Evolutionary conservation across 495 filamentous ascomycete genomes (phyloP).

Genomic region (Ascobolus immersus): DNA sequence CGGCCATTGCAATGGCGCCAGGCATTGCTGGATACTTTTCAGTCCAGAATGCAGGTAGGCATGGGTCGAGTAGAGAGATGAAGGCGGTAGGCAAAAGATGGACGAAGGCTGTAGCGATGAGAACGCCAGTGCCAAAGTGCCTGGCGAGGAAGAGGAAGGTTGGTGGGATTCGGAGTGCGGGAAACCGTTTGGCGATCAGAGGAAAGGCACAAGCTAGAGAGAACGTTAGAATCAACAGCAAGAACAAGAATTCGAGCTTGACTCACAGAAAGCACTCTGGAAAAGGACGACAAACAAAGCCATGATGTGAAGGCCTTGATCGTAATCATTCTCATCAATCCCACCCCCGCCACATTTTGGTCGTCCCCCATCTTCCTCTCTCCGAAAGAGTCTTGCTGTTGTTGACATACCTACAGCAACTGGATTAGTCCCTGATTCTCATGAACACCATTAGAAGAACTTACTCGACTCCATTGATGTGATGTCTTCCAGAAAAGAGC

Average conservation of each 20-base stretch:
- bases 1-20: constrained; percentile 51
- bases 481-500: too few relatives aligned
- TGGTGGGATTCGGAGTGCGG: constrained; percentile 17
- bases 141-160: constrained; percentile 45
- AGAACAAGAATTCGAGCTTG: background rate
- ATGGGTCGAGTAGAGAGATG: constrained; percentile 51
- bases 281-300: constrained; percentile 51
- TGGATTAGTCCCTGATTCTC: too few relatives aligned
- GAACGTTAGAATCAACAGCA: constrained; percentile 4
- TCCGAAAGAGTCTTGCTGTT: too few relatives aligned
- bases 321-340: constrained; percentile 11
- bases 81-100: constrained; percentile 67
- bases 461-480: too few relatives aligned
- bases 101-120: constrained; percentile 70
- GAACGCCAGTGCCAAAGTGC: constrained; percentile 65
- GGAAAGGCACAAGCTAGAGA: constrained; percentile 31
- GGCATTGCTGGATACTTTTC: constrained; percentile 47
- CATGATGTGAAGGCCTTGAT: constrained; percentile 34
- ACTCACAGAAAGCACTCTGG: constrained; percentile 45
- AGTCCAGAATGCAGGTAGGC: constrained; percentile 51
- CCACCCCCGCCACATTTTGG: constrained; percentile 12
- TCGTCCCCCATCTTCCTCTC: too few relatives aligned
- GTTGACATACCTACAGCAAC: too few relatives aligned
- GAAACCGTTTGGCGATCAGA: constrained; percentile 25
- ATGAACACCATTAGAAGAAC: too few relatives aligned